Evolutionary conservation across 495 filamentous ascomycete species (phyloP).

Genomic region (Penicillium nucicola): DNA sequence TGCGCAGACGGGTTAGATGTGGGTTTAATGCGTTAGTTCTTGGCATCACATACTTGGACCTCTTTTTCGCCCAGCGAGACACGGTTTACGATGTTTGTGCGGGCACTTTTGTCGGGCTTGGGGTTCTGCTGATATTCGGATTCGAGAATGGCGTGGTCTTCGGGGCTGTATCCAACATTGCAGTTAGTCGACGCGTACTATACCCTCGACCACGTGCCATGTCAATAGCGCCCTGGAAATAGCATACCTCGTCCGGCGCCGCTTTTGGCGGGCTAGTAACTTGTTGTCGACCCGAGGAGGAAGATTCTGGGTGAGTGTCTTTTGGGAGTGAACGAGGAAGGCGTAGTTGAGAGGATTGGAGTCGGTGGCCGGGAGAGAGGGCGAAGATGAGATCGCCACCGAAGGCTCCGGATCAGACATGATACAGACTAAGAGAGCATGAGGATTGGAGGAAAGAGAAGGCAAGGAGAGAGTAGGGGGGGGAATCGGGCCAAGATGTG

Average conservation of each 20-base stretch:
- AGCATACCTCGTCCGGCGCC: constrained; percentile 61
- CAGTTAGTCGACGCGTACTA: constrained; percentile 12
- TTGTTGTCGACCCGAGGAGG: constrained; percentile 68
- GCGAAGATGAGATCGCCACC: constrained; percentile 34
- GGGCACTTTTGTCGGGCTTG: constrained; percentile 89
- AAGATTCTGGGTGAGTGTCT: constrained; percentile 58
- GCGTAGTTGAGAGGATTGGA: constrained; percentile 50
- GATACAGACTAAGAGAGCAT: constrained; percentile 22
- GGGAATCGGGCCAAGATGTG: constrained; percentile 11
- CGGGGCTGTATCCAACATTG: constrained; percentile 52
- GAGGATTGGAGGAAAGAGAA: constrained; percentile 3
- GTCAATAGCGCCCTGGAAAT: too few relatives aligned
- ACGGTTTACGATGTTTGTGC: constrained; percentile 75
- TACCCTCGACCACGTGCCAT: neutral
- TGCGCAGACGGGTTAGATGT: constrained; percentile 34
- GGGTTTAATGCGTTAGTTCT: constrained; percentile 24
- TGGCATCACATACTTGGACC: constrained; percentile 73
- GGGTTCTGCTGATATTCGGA: constrained; percentile 79
- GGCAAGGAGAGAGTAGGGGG: constrained; percentile 6
- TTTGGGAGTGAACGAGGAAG: constrained; percentile 67
- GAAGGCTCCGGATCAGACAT: constrained; percentile 40
- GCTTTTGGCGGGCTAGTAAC: constrained; percentile 62
- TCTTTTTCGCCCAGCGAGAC: constrained; percentile 95
- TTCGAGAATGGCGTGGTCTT: constrained; percentile 90
- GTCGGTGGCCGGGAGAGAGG: constrained; percentile 34